These are phyloP conservation scores for Calonectria leucothoes DNA, from an alignment of 2,329 filamentous ascomycete genomes.

Conservation along the genomic window DNA sequence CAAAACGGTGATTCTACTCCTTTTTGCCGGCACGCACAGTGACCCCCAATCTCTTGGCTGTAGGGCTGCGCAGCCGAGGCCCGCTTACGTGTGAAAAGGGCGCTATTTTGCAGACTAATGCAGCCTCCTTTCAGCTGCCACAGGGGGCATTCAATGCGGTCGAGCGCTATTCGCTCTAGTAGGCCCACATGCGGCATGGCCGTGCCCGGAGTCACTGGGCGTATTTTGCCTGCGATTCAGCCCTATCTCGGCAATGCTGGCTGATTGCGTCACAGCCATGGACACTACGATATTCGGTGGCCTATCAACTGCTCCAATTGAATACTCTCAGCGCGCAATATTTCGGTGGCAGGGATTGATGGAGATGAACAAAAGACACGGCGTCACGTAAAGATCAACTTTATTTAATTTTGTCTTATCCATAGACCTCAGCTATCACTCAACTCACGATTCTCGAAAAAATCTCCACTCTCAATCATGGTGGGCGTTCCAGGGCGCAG, in stretches of 20 bases:
- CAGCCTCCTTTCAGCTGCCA: neutral
- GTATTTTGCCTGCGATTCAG: neutral
- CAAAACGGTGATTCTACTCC: too few species aligned
- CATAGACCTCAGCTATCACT: neutral
- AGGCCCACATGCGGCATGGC: neutral
- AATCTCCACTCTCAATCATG: neutral
- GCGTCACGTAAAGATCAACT: too few species aligned
- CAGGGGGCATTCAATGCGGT: neutral
- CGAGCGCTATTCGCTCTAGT: neutral
- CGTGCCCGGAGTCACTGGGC: neutral
- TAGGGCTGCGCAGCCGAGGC: neutral
- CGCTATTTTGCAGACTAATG: neutral
- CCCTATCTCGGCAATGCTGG: neutral
- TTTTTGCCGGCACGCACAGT: neutral
- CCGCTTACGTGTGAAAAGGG: neutral
- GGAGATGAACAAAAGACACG: too few species aligned
- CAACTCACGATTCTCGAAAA: too few species aligned
- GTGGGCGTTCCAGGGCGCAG: conserved; percentile 33
- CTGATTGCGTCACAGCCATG: neutral
- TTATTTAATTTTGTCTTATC: too few species aligned
- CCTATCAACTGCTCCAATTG: neutral
- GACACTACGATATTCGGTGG: neutral
- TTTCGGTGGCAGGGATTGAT: neutral
- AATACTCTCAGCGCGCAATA: neutral
- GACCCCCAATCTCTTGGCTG: too few species aligned